Evolutionary conservation across 192 early-diverging fungal genomes (phyloP), one percentile per base, ranked within the genome.

Genomic region (Entomortierella beljakovae): DNA sequence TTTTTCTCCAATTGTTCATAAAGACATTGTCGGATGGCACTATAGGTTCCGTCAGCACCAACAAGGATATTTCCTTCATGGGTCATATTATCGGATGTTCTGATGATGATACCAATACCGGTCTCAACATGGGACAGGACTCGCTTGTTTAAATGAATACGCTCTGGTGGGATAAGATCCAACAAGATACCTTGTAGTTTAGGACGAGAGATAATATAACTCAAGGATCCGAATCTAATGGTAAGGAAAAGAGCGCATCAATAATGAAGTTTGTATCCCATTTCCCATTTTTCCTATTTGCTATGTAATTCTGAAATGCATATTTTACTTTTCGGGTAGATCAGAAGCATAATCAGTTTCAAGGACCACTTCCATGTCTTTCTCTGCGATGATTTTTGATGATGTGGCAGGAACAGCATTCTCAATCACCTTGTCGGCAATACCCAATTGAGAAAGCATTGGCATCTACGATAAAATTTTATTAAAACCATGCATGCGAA

Each of bases 111-210:
- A 3, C 56, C 56, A 57, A 29, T 50, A 10, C 26, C 31, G 2
- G 31, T n/a, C 18, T 57, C 32, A 28, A 32, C 9, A 63, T 56
- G 22, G n/a, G 60, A 46, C 7, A 71, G 22, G 13, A 63, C 60
- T 2, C 60, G 59, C 11, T 71, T 62, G 40, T 37, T 25, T 20
- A 71, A 18, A 9, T 56, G 42, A 18, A 63, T 50, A 29, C 63
- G 56, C 37, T 63, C 37, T 6, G 25, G 3, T n/a, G 61, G 69
- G 15, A 71, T 42, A 4, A 37, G 50, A 0, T 9, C 10, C 5
- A 48, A 11, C 1, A 71, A 43, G 1, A 71, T 1, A 0, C 25
- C 38, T 13, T 63, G 42, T 0, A 63, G 28, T 1, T 34, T 38
- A 20, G 69, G 60, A 20, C 69, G 51, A 15, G 68, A 9, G 11